Evolutionary conservation across 495 filamentous ascomycete species (phyloP).

Genomic region (Lepraria neglecta): DNA sequence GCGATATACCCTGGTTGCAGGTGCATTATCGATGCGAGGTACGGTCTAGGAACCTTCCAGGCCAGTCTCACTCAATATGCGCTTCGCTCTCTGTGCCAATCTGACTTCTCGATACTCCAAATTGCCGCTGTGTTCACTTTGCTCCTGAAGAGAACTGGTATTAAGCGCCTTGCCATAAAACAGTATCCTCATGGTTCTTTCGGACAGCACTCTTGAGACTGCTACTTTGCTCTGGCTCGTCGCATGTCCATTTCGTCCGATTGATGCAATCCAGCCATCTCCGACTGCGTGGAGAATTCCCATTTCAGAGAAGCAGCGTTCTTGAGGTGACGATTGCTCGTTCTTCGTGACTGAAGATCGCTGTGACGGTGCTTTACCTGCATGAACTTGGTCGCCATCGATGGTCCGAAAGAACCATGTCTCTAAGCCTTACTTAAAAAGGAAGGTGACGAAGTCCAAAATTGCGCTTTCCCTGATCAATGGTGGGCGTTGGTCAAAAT

Average conservation of each 20-base stretch:
- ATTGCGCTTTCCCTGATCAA: not conserved
- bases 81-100: not conserved
- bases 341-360: not conserved
- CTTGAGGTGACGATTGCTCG: not conserved
- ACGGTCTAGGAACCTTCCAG: not conserved
- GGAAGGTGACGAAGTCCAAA: conserved; percentile 7
- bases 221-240: not conserved
- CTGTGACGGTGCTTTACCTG: conserved; percentile 7
- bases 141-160: not conserved
- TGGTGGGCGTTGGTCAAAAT: not conserved
- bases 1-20: not conserved
- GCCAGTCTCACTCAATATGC: not conserved
- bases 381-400: not conserved
- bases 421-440: not conserved
- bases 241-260: not conserved
- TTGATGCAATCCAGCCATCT: not conserved
- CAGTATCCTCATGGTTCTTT: too few species aligned
- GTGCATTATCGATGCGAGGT: conserved; percentile 11
- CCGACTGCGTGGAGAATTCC: too few species aligned
- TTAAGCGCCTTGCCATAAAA: too few species aligned
- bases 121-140: not conserved
- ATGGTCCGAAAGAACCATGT: not conserved
- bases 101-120: not conserved
- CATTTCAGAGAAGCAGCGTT: not conserved
- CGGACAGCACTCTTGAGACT: not conserved